Evolutionary conservation across 2,329 filamentous ascomycete species (phyloP), one percentile per base, ranked within the genome.

Genomic region (Chalaropsis ovoidea): DNA sequence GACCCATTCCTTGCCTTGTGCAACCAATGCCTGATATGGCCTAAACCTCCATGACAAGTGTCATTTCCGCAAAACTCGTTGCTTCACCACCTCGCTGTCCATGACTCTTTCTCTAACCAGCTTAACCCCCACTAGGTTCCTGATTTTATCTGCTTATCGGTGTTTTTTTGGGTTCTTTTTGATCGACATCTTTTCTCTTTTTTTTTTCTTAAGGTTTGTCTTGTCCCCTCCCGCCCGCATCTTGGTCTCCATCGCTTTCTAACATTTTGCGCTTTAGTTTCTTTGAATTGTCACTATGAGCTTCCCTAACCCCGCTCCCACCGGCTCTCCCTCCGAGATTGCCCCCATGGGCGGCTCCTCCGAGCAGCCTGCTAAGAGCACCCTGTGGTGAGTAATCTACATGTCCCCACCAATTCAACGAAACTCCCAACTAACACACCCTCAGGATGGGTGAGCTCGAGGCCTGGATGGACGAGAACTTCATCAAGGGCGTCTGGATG

Each of bases 401-500:
- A 19, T 52, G 19, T 22, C 2, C 31, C 1, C 47, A 35, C 13
- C 41, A 24, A 19, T 45, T 22, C 22, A 8, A 15, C 15, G 31
- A n/a, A 17, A 13, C 24, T 2, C 52, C 2, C 56, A 13, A 19
- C 64, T 68, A 63, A 68, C 63, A 5, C n/a, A 42, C 31, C 66
- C 62, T 31, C 47, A 96, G 92, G 93, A 99, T 99, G 94, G 94
- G 94, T 71, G 94, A 99, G 76, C 87, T 99, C 69, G 93, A 97
- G 77, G 90, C 91, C 35, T 99, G 94, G 94, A 97, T 99, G 79
- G 94, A 99, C 72, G 94, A 99, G 80, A 95, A 93, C 78, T 99
- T 97, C 76, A 89, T 99, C 74, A 92, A 95, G 77, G 94, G 89
- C 71, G 86, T 97, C 58, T 97, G 90, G 83, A 74, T 80, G 69